Evolutionary conservation across 352 stramenopile species (phyloP), one percentile per base, ranked within the genome.

Genomic region (Globisporangium cystogenes): DNA sequence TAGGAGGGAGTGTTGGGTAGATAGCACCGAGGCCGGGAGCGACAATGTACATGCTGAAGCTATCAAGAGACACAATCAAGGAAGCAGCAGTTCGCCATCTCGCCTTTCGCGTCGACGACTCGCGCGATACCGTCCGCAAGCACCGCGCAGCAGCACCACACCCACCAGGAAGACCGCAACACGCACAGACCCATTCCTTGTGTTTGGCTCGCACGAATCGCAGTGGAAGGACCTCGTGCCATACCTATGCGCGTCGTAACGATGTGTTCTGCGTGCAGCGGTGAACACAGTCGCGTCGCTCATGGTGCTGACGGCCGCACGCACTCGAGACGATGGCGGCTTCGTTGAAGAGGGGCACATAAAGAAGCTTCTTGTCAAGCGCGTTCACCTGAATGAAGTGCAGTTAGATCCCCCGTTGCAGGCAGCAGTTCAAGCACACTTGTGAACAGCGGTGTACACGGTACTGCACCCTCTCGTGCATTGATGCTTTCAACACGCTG

Each of bases 171-270:
- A 4, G 31, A 7, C 15, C 33, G 14, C 18, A 21, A 3, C 23
- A 51, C 44, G 23, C 45, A 21, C n/a, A n/a, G 14, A 43, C 8
- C 48, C 40, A 14, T 53, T 55, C 33, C 60, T 60, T 16, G 46
- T 49, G 11, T 72, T 72, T 23, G 31, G 41, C 21, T 60, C 60
- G 40, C 56, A 55, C 5, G 53, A 60, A 7, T 65, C 48, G 7
- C 39, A 41, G 26, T 66, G 57, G 56, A 61, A 59, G 11, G 64
- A 72, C 47, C 33, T n/a, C 31, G 41, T 69, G 7, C 56, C 50
- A 65, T 7, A 41, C 54, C 5, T 55, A 45, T 11, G 63, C 63
- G 21, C 47, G 59, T 2, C 24, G 41, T 35, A 67, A 57, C 37
- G 61, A 49, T 24, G 43, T 70, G 27, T 43, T 70, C 14, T 51